A percentile compares a stretch with the other conserved stretches of the same genome.
phyloP scores from a whole-genome alignment of 495 filamentous ascomycete species.

The Apodospora peruviana region DNA sequence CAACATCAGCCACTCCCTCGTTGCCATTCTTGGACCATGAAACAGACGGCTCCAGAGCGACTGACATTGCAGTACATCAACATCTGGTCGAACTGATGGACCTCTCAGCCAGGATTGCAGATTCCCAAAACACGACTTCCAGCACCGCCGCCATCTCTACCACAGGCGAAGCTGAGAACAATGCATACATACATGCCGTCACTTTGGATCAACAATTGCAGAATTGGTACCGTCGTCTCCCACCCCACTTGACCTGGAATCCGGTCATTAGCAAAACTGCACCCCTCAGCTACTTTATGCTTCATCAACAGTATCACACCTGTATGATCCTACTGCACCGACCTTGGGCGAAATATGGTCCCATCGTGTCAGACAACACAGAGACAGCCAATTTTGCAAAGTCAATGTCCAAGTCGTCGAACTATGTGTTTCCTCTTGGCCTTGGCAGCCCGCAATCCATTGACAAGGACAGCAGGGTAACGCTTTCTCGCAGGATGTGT shows the following conservation, averaged over 20 bases:
- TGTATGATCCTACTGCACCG: slow-evolving; percentile 45
- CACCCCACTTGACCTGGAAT: slow-evolving; percentile 41
- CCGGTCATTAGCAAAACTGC: slow-evolving; percentile 44
- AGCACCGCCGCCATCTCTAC: slow-evolving; percentile 10
- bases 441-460: neutral
- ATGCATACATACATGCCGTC: slow-evolving; percentile 40
- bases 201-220: slow-evolving; percentile 45
- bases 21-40: slow-evolving; percentile 1
- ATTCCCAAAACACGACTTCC: slow-evolving; percentile 24
- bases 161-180: slow-evolving; percentile 27
- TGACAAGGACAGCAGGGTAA: slow-evolving; percentile 32
- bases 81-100: slow-evolving; percentile 46
- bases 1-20: slow-evolving; percentile 14
- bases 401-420: neutral
- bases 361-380: slow-evolving; percentile 12
- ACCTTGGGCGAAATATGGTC: slow-evolving; percentile 42
- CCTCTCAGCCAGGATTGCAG: slow-evolving; percentile 44
- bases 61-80: slow-evolving; percentile 39
- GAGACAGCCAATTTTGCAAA: neutral
- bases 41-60: slow-evolving; percentile 14
- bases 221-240: slow-evolving; percentile 46
- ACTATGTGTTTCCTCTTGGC: neutral
- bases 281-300: slow-evolving; percentile 45
- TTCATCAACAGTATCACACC: slow-evolving; percentile 49
- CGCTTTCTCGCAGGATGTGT: slow-evolving; percentile 41